A percentile compares a stretch with the other conserved stretches of the same genome.
Conservation (phyloP, 176 grass and related monocot genomes). For the Canna indica region DNA sequence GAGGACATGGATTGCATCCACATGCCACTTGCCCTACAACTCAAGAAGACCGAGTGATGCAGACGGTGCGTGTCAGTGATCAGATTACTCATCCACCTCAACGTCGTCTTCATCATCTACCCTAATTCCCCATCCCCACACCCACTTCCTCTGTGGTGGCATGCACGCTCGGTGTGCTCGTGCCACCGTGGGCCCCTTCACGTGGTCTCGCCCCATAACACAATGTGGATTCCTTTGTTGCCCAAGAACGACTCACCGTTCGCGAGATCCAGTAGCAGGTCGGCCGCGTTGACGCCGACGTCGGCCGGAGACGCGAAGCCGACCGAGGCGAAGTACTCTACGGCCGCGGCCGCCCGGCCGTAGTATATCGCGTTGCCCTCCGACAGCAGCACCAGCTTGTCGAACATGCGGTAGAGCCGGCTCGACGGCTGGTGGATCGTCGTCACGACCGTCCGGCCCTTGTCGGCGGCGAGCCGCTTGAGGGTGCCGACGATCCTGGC, state of each 20-base stretch:
- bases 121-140: not conserved
- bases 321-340: conserved; percentile 61
- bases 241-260: conserved; percentile 76
- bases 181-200: not conserved
- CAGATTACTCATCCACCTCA: too few species aligned
- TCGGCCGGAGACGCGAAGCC: conserved; percentile 50
- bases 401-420: conserved; percentile 90
- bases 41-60: too few species aligned
- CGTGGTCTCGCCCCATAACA: not conserved
- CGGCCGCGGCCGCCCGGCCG: conserved; percentile 56
- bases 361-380: conserved; percentile 89
- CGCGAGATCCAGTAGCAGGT: conserved; percentile 94
- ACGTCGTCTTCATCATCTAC: not conserved
- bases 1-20: too few species aligned
- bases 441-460: conserved; percentile 61
- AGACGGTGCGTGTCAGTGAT: too few species aligned
- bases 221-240: too few species aligned
- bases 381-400: conserved; percentile 90
- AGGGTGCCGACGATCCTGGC: conserved; percentile 55
- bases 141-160: not conserved
- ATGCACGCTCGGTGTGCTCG: not conserved
- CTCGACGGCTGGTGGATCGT: conserved; percentile 98
- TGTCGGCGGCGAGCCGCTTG: conserved; percentile 44
- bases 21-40: too few species aligned
- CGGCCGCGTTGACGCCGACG: conserved; percentile 67